Evolutionary conservation across 2,329 filamentous ascomycete genomes (phyloP), one percentile per base, ranked within the genome.

Genomic region (Geosmithia morbida): DNA sequence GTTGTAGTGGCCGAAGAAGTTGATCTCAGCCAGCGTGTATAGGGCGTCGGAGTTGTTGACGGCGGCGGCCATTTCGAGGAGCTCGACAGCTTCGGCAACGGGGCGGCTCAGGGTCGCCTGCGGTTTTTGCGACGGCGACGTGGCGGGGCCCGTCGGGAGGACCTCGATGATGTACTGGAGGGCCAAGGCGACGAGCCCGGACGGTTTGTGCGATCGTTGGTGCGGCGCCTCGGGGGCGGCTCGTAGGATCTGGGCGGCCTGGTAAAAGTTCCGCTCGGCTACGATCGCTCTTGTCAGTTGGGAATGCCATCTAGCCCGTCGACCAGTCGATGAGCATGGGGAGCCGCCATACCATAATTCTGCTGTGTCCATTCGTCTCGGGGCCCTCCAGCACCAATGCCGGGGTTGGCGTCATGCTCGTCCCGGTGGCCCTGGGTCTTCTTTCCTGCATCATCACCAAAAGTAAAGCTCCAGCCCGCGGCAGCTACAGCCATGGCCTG

Each of bases 1-100:
- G 19, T 86, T 85, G 64, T 83, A 94, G 64, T 97, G 96, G 60
- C 92, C 92, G 57, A 92, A 88, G 65, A 97, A 97, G 68, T 94
- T 95, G 74, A 98, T 83, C 61, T 98, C 87, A 17, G 87, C 92
- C 20, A 98, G 74, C 16, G 94, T 71, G 59, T 84, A 95, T 43
- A 97, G 77, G 5, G 92, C 92, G 61, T 98, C 89, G 2, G 86
- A 75, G 59, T 87, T 79, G 53, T 77, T 76, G 51, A 70, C 65
- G 16, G 64, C 62, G 14, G 73, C 70, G 1, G 75, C 71, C 48
- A 71, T 64, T 51, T 77, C 66, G 18, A 80, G 68, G 19, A 76
- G 62, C 47, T 64, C 64, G 20, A 77, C 70, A 5, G 74, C 74
- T 29, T 72, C 69, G 20, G 68, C 57, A 5, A 78, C 64, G 30